phyloP scores from a whole-genome alignment of 2,329 filamentous ascomycete species.

The Paramyrothecium roridum region DNA sequence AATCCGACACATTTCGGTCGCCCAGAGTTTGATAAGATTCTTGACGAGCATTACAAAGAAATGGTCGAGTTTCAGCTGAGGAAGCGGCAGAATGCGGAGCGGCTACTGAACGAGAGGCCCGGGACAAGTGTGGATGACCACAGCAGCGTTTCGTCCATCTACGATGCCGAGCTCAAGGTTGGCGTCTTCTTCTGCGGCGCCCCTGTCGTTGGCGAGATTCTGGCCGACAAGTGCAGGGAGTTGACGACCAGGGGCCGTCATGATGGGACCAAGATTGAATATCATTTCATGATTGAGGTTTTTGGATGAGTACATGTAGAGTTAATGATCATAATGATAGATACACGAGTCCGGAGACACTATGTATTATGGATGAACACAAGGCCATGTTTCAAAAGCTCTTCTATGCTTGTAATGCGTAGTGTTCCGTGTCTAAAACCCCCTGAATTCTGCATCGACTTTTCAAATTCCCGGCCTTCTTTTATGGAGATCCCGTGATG shows the following conservation, averaged over 20 bases:
- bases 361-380: too few relatives aligned
- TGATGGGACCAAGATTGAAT: conserved; percentile 51
- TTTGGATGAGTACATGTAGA: conserved; percentile 35
- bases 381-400: too few relatives aligned
- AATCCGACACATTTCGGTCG: conserved; percentile 52
- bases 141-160: conserved; percentile 6
- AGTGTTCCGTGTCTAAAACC: too few relatives aligned
- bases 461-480: too few relatives aligned
- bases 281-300: conserved; percentile 57
- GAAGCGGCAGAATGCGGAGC: conserved; percentile 8
- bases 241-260: conserved; percentile 46
- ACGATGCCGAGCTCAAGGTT: conserved; percentile 39
- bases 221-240: conserved; percentile 50
- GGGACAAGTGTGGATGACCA: not conserved
- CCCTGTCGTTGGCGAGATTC: conserved; percentile 50
- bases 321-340: too few relatives aligned
- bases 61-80: conserved; percentile 35
- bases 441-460: too few relatives aligned
- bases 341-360: too few relatives aligned
- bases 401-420: too few relatives aligned
- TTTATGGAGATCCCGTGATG: too few relatives aligned
- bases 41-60: conserved; percentile 52
- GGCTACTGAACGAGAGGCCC: not conserved
- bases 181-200: conserved; percentile 57
- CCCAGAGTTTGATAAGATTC: conserved; percentile 49